phyloP scores from a whole-genome alignment of 306 rosid genomes.

The Canavalia ensiformis region DNA sequence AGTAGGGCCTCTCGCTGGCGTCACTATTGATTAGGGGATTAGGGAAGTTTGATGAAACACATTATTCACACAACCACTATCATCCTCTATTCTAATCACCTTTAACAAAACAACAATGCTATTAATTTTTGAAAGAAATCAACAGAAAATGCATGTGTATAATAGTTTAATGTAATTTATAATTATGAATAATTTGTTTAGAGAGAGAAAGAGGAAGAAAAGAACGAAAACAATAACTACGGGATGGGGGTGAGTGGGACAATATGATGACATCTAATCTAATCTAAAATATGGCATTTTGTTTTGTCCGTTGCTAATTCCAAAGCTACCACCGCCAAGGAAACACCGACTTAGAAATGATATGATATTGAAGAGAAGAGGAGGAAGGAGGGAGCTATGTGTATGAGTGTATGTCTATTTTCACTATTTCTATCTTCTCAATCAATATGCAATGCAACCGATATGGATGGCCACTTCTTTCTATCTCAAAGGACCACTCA shows the following conservation, averaged over 20 bases:
- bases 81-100: not conserved
- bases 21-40: not conserved
- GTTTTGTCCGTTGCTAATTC: slow-evolving; percentile 31
- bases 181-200: too few relatives aligned
- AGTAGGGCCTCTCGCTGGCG: not conserved
- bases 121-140: too few relatives aligned
- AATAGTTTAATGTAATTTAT: too few relatives aligned
- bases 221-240: not conserved
- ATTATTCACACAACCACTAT: not conserved
- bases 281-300: not conserved
- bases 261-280: slow-evolving; percentile 1
- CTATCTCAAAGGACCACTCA: slow-evolving; percentile 26
- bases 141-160: too few relatives aligned
- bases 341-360: slow-evolving; percentile 49
- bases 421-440: slow-evolving; percentile 36
- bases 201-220: slow-evolving; percentile 31
- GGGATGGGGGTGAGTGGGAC: slow-evolving; percentile 40
- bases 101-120: too few relatives aligned
- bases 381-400: too few relatives aligned
- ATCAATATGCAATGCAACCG: not conserved
- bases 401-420: too few relatives aligned
- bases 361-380: not conserved
- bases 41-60: not conserved
- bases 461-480: slow-evolving; percentile 17
- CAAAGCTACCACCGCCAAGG: slow-evolving; percentile 76